These are phyloP conservation scores for Crithidia brevicula DNA, from an alignment of 208 protist species.

Conservation along the genomic window DNA sequence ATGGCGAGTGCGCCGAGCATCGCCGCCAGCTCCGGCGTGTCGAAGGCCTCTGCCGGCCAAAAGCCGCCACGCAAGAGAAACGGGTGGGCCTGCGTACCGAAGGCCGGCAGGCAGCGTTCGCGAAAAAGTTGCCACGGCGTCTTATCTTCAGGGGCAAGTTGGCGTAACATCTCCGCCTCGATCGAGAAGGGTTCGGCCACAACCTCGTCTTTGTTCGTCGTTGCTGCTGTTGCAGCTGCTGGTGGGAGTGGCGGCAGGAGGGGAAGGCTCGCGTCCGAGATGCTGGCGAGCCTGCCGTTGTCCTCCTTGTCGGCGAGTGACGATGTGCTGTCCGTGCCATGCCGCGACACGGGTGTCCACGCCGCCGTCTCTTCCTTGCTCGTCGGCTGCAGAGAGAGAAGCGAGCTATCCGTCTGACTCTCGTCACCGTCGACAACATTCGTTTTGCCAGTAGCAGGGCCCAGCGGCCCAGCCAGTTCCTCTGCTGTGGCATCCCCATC, in stretches of 20 bases:
- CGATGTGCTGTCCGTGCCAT: too few species aligned
- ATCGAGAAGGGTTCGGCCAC: too few species aligned
- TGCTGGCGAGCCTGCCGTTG: conserved; percentile 6
- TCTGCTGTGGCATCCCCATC: conserved; percentile 34
- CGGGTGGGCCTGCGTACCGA: conserved; percentile 73
- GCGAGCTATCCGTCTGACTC: background rate
- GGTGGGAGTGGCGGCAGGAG: background rate
- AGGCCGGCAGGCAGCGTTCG: conserved; percentile 80
- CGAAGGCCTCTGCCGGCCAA: conserved; percentile 86
- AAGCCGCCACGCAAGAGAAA: conserved; percentile 90
- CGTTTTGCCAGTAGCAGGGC: background rate
- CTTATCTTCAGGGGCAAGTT: conserved; percentile 84
- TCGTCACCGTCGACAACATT: background rate
- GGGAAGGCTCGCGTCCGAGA: background rate
- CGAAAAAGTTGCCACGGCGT: conserved; percentile 90
- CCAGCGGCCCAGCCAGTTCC: conserved; percentile 13
- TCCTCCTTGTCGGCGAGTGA: background rate
- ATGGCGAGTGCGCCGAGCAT: conserved; percentile 80
- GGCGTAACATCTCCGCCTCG: conserved; percentile 51
- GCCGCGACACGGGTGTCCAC: too few species aligned
- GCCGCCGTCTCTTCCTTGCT: background rate
- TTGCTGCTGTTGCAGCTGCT: background rate
- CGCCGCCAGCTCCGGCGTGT: conserved; percentile 72
- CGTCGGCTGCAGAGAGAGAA: background rate
- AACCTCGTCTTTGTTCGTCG: too few species aligned